phyloP scores from a whole-genome alignment of 108 stramenopile genomes.

The Fragilariopsis cylindrus region DNA sequence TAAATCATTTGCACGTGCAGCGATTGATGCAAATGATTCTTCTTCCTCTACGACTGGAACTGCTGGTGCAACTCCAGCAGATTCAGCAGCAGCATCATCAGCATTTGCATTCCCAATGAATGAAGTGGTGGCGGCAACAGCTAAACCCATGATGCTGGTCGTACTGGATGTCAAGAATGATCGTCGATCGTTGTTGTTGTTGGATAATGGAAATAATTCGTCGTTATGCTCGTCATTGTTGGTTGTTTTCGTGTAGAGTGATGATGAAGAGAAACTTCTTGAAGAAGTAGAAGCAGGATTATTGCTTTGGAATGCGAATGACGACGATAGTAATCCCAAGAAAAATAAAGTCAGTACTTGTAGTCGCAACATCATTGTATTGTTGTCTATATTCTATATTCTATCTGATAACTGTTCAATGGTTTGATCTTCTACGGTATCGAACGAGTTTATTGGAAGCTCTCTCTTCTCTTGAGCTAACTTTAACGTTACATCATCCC shows the following conservation, averaged over 20 bases:
- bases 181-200: slow-evolving; percentile 1
- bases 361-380: too few species aligned
- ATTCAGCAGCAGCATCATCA: not conserved
- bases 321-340: too few species aligned
- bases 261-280: not conserved
- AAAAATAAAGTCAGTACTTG: too few species aligned
- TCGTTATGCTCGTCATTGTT: not conserved
- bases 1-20: slow-evolving; percentile 67
- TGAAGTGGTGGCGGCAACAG: not conserved
- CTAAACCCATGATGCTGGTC: not conserved
- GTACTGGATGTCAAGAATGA: not conserved
- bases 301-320: too few species aligned
- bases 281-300: too few species aligned
- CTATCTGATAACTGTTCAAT: too few species aligned
- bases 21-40: slow-evolving; percentile 63
- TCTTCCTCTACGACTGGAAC: slow-evolving; percentile 21
- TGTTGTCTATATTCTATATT: too few species aligned
- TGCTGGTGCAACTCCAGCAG: not conserved
- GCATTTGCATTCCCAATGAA: not conserved
- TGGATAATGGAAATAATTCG: not conserved
- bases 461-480: too few species aligned
- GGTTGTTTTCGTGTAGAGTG: slow-evolving; percentile 2
- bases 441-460: too few species aligned
- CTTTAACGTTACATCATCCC: too few species aligned
- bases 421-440: too few species aligned